These are phyloP conservation scores for Telfairia occidentalis DNA, from an alignment of 331 rosid genomes.

Conservation along the genomic window DNA sequence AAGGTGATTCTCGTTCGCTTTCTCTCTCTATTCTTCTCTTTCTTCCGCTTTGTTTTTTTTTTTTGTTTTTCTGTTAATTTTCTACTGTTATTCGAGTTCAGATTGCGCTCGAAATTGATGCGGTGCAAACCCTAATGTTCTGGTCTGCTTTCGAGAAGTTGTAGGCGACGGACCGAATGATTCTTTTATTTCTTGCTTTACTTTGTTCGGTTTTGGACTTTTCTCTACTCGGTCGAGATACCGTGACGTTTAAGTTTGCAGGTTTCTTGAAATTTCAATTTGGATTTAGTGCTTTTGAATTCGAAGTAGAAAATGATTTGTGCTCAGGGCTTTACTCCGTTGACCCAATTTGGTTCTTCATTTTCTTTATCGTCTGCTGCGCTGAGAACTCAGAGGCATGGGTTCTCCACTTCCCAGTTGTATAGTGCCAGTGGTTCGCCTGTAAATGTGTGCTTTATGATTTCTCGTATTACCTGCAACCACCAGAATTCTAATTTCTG, in stretches of 20 bases:
- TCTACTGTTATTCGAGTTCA: neutral
- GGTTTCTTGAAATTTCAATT: neutral
- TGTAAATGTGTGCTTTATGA: conserved; percentile 25
- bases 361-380: conserved; percentile 31
- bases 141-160: neutral
- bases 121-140: neutral
- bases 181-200: neutral
- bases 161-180: neutral
- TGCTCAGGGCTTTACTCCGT: conserved; percentile 39
- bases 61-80: neutral
- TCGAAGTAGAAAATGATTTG: conserved; percentile 32
- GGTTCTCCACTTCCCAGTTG: conserved; percentile 17
- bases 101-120: neutral
- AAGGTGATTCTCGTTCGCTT: neutral
- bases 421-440: conserved; percentile 14
- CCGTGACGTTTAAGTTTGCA: neutral
- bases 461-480: conserved; percentile 18
- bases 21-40: neutral
- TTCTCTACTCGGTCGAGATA: neutral
- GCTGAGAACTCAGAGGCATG: conserved; percentile 15
- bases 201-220: neutral
- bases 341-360: conserved; percentile 27
- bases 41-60: neutral
- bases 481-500: conserved; percentile 19
- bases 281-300: conserved; percentile 3